A percentile compares a stretch with the other conserved stretches of the same genome.
phyloP scores from a whole-genome alignment of 2,329 filamentous ascomycete species.

The Clonostachys byssicola region DNA sequence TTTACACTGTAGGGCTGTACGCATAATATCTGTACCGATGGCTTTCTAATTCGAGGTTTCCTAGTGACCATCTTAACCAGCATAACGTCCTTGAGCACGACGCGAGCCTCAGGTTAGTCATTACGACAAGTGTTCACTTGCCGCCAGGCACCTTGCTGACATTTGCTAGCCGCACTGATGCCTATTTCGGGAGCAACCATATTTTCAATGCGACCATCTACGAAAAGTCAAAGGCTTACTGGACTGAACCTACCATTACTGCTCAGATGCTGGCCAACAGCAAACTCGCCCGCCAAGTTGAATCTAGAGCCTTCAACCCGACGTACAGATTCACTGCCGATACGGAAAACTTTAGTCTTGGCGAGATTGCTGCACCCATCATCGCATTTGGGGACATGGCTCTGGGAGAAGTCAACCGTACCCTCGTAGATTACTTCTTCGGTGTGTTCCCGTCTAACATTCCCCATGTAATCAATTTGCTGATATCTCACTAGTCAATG shows the following conservation, averaged over 20 bases:
- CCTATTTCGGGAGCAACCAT: constrained; percentile 44
- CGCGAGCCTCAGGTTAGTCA: constrained; percentile 32
- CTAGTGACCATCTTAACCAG: constrained; percentile 31
- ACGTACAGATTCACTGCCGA: constrained; percentile 37
- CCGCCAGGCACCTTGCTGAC: background rate
- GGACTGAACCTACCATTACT: constrained; percentile 33
- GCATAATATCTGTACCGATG: too few relatives aligned
- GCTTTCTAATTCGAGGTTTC: background rate
- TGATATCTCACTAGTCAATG: background rate
- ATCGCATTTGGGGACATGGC: constrained; percentile 40
- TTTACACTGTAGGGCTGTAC: constrained; percentile 23
- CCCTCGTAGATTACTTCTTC: constrained; percentile 39
- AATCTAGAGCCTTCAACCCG: constrained; percentile 40
- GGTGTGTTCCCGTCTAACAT: constrained; percentile 17
- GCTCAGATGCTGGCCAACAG: constrained; percentile 36
- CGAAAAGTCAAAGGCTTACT: constrained; percentile 36
- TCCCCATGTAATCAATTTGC: background rate
- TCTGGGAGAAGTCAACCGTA: constrained; percentile 28
- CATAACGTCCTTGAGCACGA: constrained; percentile 47
- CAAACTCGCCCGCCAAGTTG: constrained; percentile 36
- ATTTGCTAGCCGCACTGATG: constrained; percentile 34
- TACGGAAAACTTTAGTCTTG: constrained; percentile 39
- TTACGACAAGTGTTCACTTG: background rate
- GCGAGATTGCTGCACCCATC: constrained; percentile 45
- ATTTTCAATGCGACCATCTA: constrained; percentile 49